Conservation (phyloP, 352 stramenopile genomes). For the Globisporangium splendens region DNA sequence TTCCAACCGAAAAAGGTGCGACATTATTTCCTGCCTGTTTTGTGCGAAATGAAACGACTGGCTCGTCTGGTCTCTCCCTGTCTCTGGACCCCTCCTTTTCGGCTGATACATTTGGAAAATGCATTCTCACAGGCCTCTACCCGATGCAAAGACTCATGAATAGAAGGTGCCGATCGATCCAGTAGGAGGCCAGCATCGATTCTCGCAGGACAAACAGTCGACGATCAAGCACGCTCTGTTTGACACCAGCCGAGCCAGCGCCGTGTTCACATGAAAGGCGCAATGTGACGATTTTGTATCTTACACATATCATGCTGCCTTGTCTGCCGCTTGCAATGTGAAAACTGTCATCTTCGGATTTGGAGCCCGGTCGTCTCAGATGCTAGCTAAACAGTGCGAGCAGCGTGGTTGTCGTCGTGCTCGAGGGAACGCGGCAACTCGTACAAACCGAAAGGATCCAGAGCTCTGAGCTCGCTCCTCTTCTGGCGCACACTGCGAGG, state of each 20-base stretch:
- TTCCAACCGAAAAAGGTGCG: neutral
- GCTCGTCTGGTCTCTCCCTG: neutral
- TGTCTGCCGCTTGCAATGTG: conserved; percentile 1
- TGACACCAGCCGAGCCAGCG: conserved; percentile 9
- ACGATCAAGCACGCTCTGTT: neutral
- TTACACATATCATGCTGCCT: too few relatives aligned
- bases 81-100: neutral
- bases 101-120: conserved; percentile 11
- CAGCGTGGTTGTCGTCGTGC: too few relatives aligned
- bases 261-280: neutral
- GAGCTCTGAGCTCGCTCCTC: neutral
- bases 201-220: neutral
- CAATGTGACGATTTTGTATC: conserved; percentile 6
- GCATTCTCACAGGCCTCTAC: neutral
- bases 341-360: too few relatives aligned
- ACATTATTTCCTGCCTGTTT: neutral
- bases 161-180: neutral
- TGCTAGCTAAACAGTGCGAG: too few relatives aligned
- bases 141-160: neutral
- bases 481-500: neutral
- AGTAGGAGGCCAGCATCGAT: neutral
- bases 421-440: too few relatives aligned
- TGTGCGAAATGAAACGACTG: neutral
- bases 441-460: too few relatives aligned
- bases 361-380: too few relatives aligned